Evolutionary conservation across 2,329 filamentous ascomycete species (phyloP).

Genomic region (Chrysosporium keratinophilum): DNA sequence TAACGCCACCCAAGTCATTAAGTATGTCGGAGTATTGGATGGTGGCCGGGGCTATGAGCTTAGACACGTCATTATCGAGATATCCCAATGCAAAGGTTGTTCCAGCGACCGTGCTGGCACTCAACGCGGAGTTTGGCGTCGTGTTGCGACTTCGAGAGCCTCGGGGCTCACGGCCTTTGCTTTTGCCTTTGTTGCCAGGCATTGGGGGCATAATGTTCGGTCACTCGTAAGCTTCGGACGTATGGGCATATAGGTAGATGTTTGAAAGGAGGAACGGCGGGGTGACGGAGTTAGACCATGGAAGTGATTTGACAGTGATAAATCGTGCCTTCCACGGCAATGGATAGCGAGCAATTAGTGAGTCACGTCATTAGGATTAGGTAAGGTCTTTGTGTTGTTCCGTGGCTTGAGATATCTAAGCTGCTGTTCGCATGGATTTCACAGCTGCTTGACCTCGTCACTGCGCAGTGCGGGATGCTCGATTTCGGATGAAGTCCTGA

Average conservation of each 20-base stretch:
- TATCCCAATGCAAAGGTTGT: slow-evolving; percentile 38
- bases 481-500: too few species aligned
- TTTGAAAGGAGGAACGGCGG: neutral
- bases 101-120: slow-evolving; percentile 34
- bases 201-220: slow-evolving; percentile 30
- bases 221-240: neutral
- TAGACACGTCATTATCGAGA: slow-evolving; percentile 44
- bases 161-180: slow-evolving; percentile 44
- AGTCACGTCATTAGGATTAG: too few species aligned
- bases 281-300: neutral
- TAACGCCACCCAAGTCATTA: slow-evolving; percentile 43
- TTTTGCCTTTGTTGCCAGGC: slow-evolving; percentile 41
- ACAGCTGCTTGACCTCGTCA: too few species aligned
- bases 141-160: slow-evolving; percentile 53
- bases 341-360: too few species aligned
- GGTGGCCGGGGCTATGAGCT: slow-evolving; percentile 39
- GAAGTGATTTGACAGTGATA: too few species aligned
- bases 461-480: too few species aligned
- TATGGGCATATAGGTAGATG: neutral
- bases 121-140: slow-evolving; percentile 48
- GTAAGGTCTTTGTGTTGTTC: too few species aligned
- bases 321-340: too few species aligned
- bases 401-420: too few species aligned
- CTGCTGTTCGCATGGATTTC: too few species aligned
- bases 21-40: slow-evolving; percentile 50